Base-by-base conservation (phyloP, 495 filamentous ascomycete species). In the Xylaria bambusicola region DNA sequence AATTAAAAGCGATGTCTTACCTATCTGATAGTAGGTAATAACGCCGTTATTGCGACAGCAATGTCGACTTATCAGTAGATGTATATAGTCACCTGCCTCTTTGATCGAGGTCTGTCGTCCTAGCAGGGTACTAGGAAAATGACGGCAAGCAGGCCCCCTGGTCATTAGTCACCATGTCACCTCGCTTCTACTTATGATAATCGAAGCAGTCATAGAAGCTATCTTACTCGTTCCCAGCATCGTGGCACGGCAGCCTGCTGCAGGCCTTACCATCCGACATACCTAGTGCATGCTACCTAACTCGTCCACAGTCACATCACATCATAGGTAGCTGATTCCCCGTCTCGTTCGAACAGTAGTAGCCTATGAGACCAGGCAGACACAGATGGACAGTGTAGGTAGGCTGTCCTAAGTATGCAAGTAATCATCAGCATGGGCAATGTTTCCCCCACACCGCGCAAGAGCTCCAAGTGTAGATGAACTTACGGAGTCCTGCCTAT, bases 51-150 rank as follows among this genome's bases (percentile, higher is more conserved):
- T 21, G 15, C 52, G 36, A 38, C 26, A 21, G 13, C 9, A 4
- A 12, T 21, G 15, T 46, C 17, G 44, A 56, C 53, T 56, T 46
- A 56, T 46, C 53, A 56, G 44, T 46, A 38, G 27, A 46, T 13
- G 31, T 23, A 15, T 26, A 56, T 36, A 36, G 31, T 24, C 57
- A 60, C 57, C 57, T 60, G 57, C 57, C 57, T 60, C 40, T 60
- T 60, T 60, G 46, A 60, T 60, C 57, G 2, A n/a, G 27, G 31
- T n/a, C 48, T 44, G 47, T 18, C 18, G n/a, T 18, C 42, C 27
- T 3, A 6, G 31, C 53, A 46, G 41, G 53, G 53, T 56, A n/a
- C 41, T 26, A 12, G 27, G 17, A 24, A 1, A 23, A 36, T 26
- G 29, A 56, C 15, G 9, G 26, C 40, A 23, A 35, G 27, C 53